Evolutionary conservation across 805 yeast genomes (phyloP).

Genomic region (Candida adriatica): DNA sequence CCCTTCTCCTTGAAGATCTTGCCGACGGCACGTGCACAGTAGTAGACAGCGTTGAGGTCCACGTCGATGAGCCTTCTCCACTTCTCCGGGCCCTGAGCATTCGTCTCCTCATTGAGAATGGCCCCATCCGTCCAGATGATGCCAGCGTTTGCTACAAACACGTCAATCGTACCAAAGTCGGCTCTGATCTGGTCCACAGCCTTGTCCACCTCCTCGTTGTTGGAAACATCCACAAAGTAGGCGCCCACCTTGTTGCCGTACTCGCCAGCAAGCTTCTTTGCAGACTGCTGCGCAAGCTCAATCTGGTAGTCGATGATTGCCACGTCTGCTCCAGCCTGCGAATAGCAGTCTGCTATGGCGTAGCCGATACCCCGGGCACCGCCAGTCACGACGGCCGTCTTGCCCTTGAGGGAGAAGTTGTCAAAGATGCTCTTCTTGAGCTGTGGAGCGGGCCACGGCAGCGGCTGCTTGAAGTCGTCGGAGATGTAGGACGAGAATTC

Average conservation of each 20-base stretch:
- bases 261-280: conserved; percentile 44
- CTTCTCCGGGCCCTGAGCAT: conserved; percentile 30
- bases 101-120: conserved; percentile 32
- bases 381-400: conserved; percentile 81
- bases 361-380: conserved; percentile 79
- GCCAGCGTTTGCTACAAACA: conserved; percentile 88
- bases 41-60: conserved; percentile 75
- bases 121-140: conserved; percentile 73
- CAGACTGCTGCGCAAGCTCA: conserved; percentile 46
- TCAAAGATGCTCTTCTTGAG: conserved; percentile 50
- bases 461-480: conserved; percentile 24
- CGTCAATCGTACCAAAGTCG: conserved; percentile 72
- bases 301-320: conserved; percentile 34
- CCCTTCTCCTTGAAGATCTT: conserved; percentile 65
- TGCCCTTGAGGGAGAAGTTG: conserved; percentile 72
- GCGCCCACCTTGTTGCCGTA: conserved; percentile 61
- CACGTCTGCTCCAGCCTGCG: conserved; percentile 84
- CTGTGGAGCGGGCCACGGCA: conserved; percentile 50
- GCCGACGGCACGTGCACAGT: conserved; percentile 73
- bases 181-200: conserved; percentile 33
- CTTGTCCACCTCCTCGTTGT: conserved; percentile 21
- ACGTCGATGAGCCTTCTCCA: conserved; percentile 71
- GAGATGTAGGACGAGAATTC: conserved; percentile 19
- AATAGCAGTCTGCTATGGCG: conserved; percentile 75
- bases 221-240: conserved; percentile 27